phyloP scores from a whole-genome alignment of 106 monocot species.

The Dendrobium nobile region DNA sequence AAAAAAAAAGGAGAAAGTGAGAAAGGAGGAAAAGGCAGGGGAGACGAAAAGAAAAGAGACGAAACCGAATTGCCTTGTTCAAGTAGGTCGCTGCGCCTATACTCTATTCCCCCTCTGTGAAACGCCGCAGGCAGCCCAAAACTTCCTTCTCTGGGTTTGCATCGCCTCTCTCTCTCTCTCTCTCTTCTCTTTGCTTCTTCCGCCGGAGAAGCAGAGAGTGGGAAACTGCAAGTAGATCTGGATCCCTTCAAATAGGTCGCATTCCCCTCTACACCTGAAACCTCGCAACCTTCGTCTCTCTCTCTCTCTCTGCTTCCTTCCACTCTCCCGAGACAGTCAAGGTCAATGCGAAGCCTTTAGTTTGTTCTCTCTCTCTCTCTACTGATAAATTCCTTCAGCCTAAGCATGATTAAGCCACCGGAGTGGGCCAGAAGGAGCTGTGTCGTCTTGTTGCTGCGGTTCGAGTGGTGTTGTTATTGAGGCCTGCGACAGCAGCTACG shows the following conservation, averaged over 20 bases:
- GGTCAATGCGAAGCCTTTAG: neutral
- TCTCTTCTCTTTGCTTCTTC: neutral
- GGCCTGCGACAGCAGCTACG: neutral
- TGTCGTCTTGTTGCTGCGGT: slow-evolving; percentile 2
- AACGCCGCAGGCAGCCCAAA: neutral
- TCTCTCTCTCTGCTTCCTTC: neutral
- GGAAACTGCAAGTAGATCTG: neutral
- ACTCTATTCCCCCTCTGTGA: neutral
- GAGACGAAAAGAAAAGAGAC: neutral
- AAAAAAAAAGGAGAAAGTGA: neutral
- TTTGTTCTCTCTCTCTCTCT: slow-evolving; percentile 1
- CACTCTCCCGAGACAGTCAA: neutral
- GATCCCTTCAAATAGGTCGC: slow-evolving; percentile 7
- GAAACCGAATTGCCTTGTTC: neutral
- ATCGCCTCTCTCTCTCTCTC: slow-evolving; percentile 7
- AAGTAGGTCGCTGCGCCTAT: neutral
- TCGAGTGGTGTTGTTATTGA: slow-evolving; percentile 1
- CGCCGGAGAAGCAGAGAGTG: slow-evolving; percentile 2
- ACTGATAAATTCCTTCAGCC: slow-evolving; percentile 3
- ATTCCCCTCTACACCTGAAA: slow-evolving; percentile 2
- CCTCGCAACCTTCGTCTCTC: neutral
- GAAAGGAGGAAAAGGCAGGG: slow-evolving; percentile 5
- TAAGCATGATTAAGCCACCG: neutral
- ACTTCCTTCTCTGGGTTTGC: neutral
- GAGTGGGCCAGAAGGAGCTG: neutral